Conservation (phyloP, 352 stramenopile genomes). For the Pythium angustatum region DNA sequence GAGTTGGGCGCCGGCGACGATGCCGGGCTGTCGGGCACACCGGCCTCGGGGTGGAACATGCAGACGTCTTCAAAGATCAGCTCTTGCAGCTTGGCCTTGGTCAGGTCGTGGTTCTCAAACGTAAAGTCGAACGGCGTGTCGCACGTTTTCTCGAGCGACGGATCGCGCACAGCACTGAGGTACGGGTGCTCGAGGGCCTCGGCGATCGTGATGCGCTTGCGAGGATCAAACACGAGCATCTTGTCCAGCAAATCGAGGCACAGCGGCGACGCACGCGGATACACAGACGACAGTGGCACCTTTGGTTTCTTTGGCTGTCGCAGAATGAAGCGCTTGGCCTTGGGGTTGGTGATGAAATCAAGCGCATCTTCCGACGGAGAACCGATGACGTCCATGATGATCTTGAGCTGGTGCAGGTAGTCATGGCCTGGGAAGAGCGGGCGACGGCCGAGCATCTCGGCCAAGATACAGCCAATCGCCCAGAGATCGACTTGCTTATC, state of each 20-base stretch:
- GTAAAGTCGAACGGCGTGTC: conserved; percentile 82
- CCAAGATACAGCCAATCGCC: conserved; percentile 87
- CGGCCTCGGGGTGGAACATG: conserved; percentile 83
- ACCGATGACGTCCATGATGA: conserved; percentile 89
- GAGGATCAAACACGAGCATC: conserved; percentile 94
- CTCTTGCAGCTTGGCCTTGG: conserved; percentile 89
- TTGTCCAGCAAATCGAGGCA: conserved; percentile 91
- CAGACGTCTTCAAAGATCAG: conserved; percentile 92
- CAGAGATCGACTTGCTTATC: conserved; percentile 89
- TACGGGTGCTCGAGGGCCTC: conserved; percentile 91
- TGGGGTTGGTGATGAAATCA: conserved; percentile 90
- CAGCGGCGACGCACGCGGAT: conserved; percentile 75
- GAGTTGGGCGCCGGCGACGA: conserved; percentile 20
- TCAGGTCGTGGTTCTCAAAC: conserved; percentile 89
- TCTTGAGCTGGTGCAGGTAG: conserved; percentile 88
- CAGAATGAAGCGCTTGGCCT: conserved; percentile 88
- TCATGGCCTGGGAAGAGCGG: conserved; percentile 87
- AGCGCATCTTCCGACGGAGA: conserved; percentile 76
- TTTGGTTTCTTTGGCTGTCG: conserved; percentile 86
- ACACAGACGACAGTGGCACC: conserved; percentile 82
- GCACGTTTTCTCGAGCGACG: conserved; percentile 72
- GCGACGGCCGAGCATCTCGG: conserved; percentile 82
- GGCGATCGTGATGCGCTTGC: conserved; percentile 78
- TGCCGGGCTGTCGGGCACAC: conserved; percentile 40
- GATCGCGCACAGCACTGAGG: conserved; percentile 72